phyloP scores from a whole-genome alignment of 345 rosid species.

The Murraya paniculata region DNA sequence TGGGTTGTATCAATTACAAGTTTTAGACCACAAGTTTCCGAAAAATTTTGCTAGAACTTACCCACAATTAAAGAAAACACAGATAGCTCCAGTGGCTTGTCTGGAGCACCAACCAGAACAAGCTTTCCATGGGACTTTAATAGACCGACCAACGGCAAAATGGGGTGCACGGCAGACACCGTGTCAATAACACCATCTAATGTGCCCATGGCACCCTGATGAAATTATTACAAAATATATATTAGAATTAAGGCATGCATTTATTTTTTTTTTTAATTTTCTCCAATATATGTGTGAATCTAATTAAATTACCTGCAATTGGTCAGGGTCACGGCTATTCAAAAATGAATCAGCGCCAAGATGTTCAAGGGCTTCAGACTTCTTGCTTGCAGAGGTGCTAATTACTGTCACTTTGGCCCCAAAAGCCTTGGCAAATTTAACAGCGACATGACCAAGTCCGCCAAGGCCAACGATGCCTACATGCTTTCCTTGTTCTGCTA shows the following conservation, averaged over 20 bases:
- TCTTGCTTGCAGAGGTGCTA: conserved; percentile 4
- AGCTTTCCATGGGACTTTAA: conserved; percentile 39
- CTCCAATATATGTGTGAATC: too few relatives aligned
- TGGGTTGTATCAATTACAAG: neutral
- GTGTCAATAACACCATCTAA: conserved; percentile 30
- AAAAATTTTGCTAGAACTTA: conserved; percentile 7
- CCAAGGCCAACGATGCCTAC: conserved; percentile 12
- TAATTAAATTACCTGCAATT: conserved; percentile 3
- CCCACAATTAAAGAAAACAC: conserved; percentile 37
- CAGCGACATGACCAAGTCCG: conserved; percentile 8
- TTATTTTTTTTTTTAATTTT: too few relatives aligned
- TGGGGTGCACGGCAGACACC: conserved; percentile 22
- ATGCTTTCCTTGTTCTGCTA: neutral
- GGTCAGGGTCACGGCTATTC: neutral
- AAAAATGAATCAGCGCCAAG: conserved; percentile 11
- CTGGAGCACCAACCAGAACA: conserved; percentile 39
- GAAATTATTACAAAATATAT: too few relatives aligned
- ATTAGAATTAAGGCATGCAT: too few relatives aligned
- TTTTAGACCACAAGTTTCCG: neutral
- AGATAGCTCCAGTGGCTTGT: conserved; percentile 36
- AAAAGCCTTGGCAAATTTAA: conserved; percentile 4
- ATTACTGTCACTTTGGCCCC: conserved; percentile 6
- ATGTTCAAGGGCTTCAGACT: neutral
- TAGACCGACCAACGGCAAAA: conserved; percentile 33
- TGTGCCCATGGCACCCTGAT: conserved; percentile 29